Conservation (phyloP, 2,329 filamentous ascomycete genomes). For the Trichoderma sp. region DNA sequence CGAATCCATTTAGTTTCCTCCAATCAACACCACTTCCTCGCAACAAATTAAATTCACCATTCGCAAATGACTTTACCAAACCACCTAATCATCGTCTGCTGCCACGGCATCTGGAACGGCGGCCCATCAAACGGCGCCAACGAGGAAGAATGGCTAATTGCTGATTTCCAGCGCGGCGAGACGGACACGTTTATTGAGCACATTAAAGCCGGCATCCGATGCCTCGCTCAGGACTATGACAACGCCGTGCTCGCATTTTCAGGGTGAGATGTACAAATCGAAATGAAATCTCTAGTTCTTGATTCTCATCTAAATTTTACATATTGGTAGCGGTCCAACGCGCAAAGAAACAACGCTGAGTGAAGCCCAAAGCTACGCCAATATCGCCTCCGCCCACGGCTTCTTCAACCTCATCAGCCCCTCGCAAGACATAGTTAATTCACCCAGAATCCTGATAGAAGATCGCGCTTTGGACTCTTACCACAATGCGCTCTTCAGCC, state of each 20-base stretch:
- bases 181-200: constrained; percentile 77
- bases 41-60: not conserved
- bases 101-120: constrained; percentile 74
- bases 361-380: constrained; percentile 63
- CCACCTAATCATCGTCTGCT: constrained; percentile 75
- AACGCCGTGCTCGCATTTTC: constrained; percentile 64
- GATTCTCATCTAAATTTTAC: not conserved
- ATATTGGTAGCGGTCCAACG: constrained; percentile 55
- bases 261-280: constrained; percentile 49
- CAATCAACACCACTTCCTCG: not conserved
- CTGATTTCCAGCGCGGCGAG: constrained; percentile 73
- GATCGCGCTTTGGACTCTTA: constrained; percentile 78
- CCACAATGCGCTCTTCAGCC: constrained; percentile 76
- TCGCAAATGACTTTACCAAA: constrained; percentile 27
- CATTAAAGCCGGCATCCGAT: constrained; percentile 60
- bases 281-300: not conserved
- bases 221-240: constrained; percentile 43
- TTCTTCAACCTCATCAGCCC: constrained; percentile 43
- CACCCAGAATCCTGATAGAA: constrained; percentile 54
- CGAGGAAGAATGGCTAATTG: constrained; percentile 68
- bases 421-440: not conserved
- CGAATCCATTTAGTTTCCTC: not conserved
- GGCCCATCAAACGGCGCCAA: constrained; percentile 49
- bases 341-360: constrained; percentile 52
- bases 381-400: constrained; percentile 45